Evolutionary conservation across 768 basidiomycete genomes (phyloP).

Genomic region (Polyporus arcularius): DNA sequence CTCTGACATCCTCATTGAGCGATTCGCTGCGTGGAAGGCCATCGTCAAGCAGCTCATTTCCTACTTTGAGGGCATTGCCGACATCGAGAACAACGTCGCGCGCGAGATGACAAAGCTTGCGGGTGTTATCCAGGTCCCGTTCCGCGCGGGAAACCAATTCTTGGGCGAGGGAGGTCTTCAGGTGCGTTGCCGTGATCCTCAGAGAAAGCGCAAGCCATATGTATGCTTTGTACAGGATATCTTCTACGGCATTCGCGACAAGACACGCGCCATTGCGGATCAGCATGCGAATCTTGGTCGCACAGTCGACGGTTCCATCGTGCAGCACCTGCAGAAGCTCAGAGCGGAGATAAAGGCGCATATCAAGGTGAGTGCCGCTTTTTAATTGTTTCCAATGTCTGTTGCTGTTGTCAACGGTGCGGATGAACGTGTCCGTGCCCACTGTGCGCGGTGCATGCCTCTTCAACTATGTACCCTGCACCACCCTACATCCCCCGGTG

Average conservation of each 20-base stretch:
- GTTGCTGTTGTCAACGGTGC: too few species aligned
- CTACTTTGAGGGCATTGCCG: slow-evolving; percentile 83
- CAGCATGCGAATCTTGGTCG: slow-evolving; percentile 95
- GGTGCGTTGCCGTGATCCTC: slow-evolving; percentile 37
- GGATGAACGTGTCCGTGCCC: too few species aligned
- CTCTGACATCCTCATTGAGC: slow-evolving; percentile 95
- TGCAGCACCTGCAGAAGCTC: slow-evolving; percentile 97
- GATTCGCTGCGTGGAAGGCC: slow-evolving; percentile 91
- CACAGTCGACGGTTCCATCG: slow-evolving; percentile 95
- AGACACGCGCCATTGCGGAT: slow-evolving; percentile 90
- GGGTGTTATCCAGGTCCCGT: slow-evolving; percentile 96
- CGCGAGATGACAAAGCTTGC: slow-evolving; percentile 91
- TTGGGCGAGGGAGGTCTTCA: slow-evolving; percentile 96
- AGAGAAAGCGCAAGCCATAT: neutral
- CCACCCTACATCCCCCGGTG: too few species aligned
- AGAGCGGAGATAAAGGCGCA: slow-evolving; percentile 95
- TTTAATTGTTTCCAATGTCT: too few species aligned
- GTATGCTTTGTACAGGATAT: slow-evolving; percentile 60
- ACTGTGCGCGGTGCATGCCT: too few species aligned
- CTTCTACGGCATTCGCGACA: slow-evolving; percentile 91
- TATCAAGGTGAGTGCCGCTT: slow-evolving; percentile 92
- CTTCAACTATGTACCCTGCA: too few species aligned
- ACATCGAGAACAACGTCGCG: slow-evolving; percentile 94
- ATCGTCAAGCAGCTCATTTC: slow-evolving; percentile 95
- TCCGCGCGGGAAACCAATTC: slow-evolving; percentile 94